Conservation (phyloP, 139 green algal species). For the Raphidocelis subcapitata region DNA sequence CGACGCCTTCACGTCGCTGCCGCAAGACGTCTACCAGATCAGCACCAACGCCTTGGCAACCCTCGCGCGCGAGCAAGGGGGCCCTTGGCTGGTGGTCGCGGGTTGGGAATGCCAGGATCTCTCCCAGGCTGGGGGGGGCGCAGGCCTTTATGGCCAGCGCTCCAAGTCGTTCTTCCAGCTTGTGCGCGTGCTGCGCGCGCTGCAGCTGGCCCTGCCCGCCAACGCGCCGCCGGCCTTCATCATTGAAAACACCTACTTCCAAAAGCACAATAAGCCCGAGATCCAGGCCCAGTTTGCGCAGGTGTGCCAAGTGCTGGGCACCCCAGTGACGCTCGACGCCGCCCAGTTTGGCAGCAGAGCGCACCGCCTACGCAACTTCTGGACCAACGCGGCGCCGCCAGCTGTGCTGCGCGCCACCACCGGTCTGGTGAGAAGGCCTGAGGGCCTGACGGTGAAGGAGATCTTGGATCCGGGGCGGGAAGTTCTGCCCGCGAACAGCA, state of each 20-base stretch:
- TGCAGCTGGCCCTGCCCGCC: slow-evolving; percentile 11
- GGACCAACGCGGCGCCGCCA: slow-evolving; percentile 8
- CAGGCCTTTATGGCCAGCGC: background rate
- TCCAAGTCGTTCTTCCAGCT: background rate
- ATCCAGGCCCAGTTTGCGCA: background rate
- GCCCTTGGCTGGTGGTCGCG: slow-evolving; percentile 28
- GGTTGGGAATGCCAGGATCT: slow-evolving; percentile 30
- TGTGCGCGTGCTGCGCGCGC: background rate
- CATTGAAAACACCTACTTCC: slow-evolving; percentile 10
- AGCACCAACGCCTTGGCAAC: background rate
- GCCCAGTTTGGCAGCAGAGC: slow-evolving; percentile 16
- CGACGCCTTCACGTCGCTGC: slow-evolving; percentile 1
- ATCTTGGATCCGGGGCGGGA: background rate
- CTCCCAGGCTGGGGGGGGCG: background rate
- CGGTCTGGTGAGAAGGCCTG: background rate
- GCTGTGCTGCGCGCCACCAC: background rate
- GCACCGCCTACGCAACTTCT: slow-evolving; percentile 16
- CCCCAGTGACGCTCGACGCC: slow-evolving; percentile 4
- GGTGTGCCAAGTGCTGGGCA: background rate
- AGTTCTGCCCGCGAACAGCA: background rate
- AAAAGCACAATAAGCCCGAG: background rate
- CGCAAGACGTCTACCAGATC: background rate
- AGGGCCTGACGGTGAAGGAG: background rate
- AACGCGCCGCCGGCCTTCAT: slow-evolving; percentile 8
- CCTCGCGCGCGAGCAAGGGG: background rate